Base-by-base conservation (phyloP, 2,329 filamentous ascomycete species). In the Parafenestella ontariensis region DNA sequence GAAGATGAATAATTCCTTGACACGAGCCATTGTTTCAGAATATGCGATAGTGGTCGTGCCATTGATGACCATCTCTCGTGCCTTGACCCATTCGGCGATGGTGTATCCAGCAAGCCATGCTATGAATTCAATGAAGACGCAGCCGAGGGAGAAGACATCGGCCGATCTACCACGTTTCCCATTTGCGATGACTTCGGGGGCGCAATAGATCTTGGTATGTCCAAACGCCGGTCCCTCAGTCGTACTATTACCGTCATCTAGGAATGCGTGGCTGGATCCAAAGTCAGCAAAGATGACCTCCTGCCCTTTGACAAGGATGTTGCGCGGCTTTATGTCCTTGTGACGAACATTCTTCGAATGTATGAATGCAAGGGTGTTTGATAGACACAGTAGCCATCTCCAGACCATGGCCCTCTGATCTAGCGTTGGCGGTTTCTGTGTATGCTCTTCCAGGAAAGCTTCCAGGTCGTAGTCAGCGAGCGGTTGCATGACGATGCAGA, bases 251-350 rank as follows among this genome's bases (percentile, higher is more conserved):
- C 46, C 52, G 29, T 58, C 52, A 24, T 62, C 58, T 13, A 56
- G 21, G 21, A 61, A 62, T 6, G 43, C 52, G 50, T 59, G 56
- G 42, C 54, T 57, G 13, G 55, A 61, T 17, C 62, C 61, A 52
- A 66, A 66, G 45, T 66, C 62, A 9, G 61, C 52, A 44, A 56
- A 61, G n/a, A 64, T 46, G 28, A 66, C 44, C 23, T 59, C 34
- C 3, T 26, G 34, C 17, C 50, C 50, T 49, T 66, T 56, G 15
- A 66, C 37, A 1, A 66, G 46, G 28, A 66, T 64, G 28, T 66
- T 66, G 5, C 48, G 46, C 3, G 62, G 49, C 46, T 66, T 66
- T 47, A 66, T 66, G 40, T 66, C 61, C 43, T 64, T 66, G 41
- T 66, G 62, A 5, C 61, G 53, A 18, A 66, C 45, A 1, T 52